phyloP scores from a whole-genome alignment of 176 grass and related monocot species.

The Oryza meyeriana region DNA sequence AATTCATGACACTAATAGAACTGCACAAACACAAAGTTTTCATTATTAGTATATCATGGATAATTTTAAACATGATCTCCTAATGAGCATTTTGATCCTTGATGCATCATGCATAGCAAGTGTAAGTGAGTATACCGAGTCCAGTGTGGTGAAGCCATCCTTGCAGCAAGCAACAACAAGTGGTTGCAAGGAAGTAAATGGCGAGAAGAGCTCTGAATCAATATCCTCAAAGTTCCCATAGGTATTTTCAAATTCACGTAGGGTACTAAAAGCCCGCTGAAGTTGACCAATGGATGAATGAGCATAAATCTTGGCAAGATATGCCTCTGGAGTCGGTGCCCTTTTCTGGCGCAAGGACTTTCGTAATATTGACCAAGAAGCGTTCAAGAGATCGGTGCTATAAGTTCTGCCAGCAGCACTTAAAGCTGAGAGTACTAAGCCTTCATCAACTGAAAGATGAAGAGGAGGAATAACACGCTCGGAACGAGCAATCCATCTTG shows the following conservation, averaged over 20 bases:
- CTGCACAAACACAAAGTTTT: not conserved
- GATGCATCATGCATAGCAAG: slow-evolving; percentile 19
- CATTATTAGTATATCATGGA: not conserved
- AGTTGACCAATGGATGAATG: slow-evolving; percentile 85
- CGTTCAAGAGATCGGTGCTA: slow-evolving; percentile 66
- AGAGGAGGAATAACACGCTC: slow-evolving; percentile 48
- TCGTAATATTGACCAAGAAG: slow-evolving; percentile 69
- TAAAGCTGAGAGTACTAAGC: slow-evolving; percentile 73
- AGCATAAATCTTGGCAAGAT: slow-evolving; percentile 92
- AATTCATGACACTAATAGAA: not conserved
- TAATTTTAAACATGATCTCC: not conserved
- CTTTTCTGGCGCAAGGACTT: slow-evolving; percentile 75
- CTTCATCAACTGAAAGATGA: slow-evolving; percentile 80
- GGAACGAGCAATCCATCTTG: slow-evolving; percentile 77
- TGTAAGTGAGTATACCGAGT: slow-evolving; percentile 58
- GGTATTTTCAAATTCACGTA: slow-evolving; percentile 86
- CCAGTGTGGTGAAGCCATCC: slow-evolving; percentile 74
- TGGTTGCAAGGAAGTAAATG: slow-evolving; percentile 84
- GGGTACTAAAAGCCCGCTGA: slow-evolving; percentile 71
- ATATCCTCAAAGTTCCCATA: slow-evolving; percentile 57
- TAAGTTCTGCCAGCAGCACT: slow-evolving; percentile 64
- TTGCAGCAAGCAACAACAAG: slow-evolving; percentile 89
- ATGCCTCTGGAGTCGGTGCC: slow-evolving; percentile 68
- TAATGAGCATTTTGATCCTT: not conserved
- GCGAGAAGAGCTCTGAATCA: slow-evolving; percentile 87